Evolutionary conservation across 192 early-diverging fungal species (phyloP), one percentile per base, ranked within the genome.

Genomic region (Polychytrium aggregatum): DNA sequence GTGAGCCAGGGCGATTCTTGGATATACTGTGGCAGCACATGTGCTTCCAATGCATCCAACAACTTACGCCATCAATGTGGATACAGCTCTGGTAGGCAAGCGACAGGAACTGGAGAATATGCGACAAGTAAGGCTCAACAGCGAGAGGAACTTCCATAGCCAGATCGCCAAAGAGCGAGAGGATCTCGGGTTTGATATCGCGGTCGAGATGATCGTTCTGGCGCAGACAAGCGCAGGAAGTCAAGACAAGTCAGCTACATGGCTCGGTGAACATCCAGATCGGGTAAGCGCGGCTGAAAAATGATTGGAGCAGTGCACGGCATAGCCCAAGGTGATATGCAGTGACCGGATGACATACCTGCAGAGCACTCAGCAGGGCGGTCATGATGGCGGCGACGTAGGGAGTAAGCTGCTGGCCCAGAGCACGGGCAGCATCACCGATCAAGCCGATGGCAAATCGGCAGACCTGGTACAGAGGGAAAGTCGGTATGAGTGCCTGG

Each of bases 101-200:
- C n/a, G n/a, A n/a, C n/a, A n/a, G n/a, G n/a, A n/a, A n/a, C n/a
- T n/a, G n/a, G n/a, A n/a, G n/a, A n/a, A n/a, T n/a, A n/a, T n/a
- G n/a, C n/a, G n/a, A n/a, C n/a, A n/a, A n/a, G n/a, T n/a, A n/a
- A n/a, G n/a, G n/a, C n/a, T n/a, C n/a, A n/a, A n/a, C n/a, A n/a
- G n/a, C n/a, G n/a, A n/a, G n/a, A n/a, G n/a, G n/a, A n/a, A n/a
- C n/a, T n/a, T n/a, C n/a, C n/a, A n/a, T n/a, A n/a, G 92, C 92
- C 64, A 99, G 85, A 67, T 98, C 95, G 35, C 95, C 95, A 73
- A 98, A 92, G 65, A 83, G 84, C 1, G 92, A 92, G 20, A 99
- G 73, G 55, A 93, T 93, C 14, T 85, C 71, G 2, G 96, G 91
- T 71, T 95, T 94, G 39, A 97, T 85, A 37, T 74, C 76, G 29